Conservation (phyloP, 345 rosid species). For the Dimocarpus longan region DNA sequence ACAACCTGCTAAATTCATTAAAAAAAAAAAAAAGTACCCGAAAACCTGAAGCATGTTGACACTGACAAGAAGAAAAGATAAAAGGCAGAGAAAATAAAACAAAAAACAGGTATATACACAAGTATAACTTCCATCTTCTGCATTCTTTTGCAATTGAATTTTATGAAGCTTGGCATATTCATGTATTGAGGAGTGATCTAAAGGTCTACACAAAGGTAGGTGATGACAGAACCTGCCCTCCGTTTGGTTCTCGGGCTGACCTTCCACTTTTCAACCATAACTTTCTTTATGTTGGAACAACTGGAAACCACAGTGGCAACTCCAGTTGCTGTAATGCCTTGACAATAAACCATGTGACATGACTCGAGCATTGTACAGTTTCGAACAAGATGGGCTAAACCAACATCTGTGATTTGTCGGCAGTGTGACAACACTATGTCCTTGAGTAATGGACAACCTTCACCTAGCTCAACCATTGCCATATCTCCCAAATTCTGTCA, state of each 20-base stretch:
- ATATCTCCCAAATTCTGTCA: constrained; percentile 74
- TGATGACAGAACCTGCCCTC: constrained; percentile 71
- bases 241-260: constrained; percentile 78
- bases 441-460: constrained; percentile 78
- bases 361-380: constrained; percentile 66
- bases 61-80: not conserved
- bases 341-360: constrained; percentile 88
- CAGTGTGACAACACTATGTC: constrained; percentile 89
- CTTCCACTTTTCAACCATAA: constrained; percentile 87
- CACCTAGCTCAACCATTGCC: constrained; percentile 77
- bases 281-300: constrained; percentile 79
- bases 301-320: constrained; percentile 84
- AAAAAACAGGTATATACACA: not conserved
- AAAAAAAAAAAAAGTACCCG: not conserved
- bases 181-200: constrained; percentile 22
- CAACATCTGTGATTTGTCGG: constrained; percentile 67
- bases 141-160: not conserved
- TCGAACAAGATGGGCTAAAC: constrained; percentile 70
- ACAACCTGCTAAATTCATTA: not conserved
- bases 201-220: constrained; percentile 77
- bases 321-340: constrained; percentile 65
- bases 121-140: not conserved
- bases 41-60: not conserved
- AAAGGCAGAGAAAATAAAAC: not conserved
- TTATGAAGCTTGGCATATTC: not conserved